Conservation (phyloP, 2,329 filamentous ascomycete species). For the Colletotrichum abscissum region DNA sequence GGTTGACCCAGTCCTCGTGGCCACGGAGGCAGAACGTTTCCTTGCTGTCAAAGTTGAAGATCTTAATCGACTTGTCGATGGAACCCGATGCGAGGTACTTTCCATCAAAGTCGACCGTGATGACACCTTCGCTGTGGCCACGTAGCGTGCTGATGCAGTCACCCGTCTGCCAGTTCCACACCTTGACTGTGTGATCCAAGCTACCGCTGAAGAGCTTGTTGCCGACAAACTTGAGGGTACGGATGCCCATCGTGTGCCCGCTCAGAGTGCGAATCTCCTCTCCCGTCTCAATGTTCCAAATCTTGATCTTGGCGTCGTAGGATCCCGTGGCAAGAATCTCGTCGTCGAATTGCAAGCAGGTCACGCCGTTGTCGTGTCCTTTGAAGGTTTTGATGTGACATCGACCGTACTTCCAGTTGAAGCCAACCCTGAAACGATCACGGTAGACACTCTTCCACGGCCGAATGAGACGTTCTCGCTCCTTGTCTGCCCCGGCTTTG, state of each 20-base stretch:
- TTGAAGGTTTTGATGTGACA: conserved; percentile 87
- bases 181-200: conserved; percentile 86
- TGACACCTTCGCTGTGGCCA: conserved; percentile 84
- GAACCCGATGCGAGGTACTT: conserved; percentile 90
- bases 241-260: conserved; percentile 86
- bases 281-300: conserved; percentile 94
- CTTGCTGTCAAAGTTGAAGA: conserved; percentile 91
- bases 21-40: conserved; percentile 83
- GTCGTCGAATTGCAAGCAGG: conserved; percentile 75
- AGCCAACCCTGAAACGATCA: conserved; percentile 93
- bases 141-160: conserved; percentile 84
- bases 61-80: conserved; percentile 87
- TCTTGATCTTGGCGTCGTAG: conserved; percentile 94
- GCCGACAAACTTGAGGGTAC: conserved; percentile 93
- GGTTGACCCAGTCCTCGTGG: conserved; percentile 95
- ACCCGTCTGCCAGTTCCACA: conserved; percentile 98
- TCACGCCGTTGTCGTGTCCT: conserved; percentile 83
- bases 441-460: conserved; percentile 99
- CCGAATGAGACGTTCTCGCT: conserved; percentile 63
- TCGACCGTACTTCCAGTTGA: conserved; percentile 96
- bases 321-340: conserved; percentile 93
- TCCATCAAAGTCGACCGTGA: conserved; percentile 87
- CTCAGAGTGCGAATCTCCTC: conserved; percentile 85
- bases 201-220: conserved; percentile 91
- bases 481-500: conserved; percentile 44